These are phyloP conservation scores for Alternaria sp. DNA, from an alignment of 2,329 filamentous ascomycete species.

Conservation along the genomic window DNA sequence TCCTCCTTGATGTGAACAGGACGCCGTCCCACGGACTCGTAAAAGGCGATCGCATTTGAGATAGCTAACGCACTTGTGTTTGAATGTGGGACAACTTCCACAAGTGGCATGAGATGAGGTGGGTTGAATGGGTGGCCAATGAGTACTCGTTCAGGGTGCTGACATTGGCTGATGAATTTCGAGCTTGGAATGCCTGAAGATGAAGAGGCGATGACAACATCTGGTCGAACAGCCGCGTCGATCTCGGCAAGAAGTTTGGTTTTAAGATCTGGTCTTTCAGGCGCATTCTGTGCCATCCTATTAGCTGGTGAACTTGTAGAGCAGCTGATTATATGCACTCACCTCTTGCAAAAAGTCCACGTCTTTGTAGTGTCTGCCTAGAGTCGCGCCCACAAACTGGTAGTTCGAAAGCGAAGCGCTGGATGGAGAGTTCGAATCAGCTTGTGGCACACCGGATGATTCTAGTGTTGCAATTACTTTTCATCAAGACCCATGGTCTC, in stretches of 20 bases:
- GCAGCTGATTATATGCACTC: not conserved
- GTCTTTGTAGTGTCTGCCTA: not conserved
- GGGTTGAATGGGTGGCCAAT: conserved; percentile 59
- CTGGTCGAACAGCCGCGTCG: conserved; percentile 32
- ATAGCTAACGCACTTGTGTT: conserved; percentile 16
- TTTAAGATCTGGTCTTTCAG: conserved; percentile 52
- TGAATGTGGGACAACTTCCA: conserved; percentile 52
- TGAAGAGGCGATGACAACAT: conserved; percentile 51
- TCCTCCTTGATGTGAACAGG: conserved; percentile 44
- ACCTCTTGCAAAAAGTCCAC: conserved; percentile 2
- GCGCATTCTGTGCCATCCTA: conserved; percentile 42
- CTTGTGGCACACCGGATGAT: not conserved
- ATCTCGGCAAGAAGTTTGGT: conserved; percentile 47
- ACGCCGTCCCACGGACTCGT: conserved; percentile 50
- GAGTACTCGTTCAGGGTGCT: conserved; percentile 34
- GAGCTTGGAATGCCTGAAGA: conserved; percentile 48
- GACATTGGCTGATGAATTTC: conserved; percentile 33
- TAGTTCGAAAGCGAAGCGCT: not conserved
- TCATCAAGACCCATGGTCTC: not conserved
- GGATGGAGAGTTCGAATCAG: not conserved
- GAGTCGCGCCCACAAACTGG: not conserved
- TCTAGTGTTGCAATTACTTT: not conserved
- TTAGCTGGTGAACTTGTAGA: not conserved
- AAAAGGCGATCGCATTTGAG: conserved; percentile 47
- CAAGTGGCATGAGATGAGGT: conserved; percentile 56